Base-by-base conservation (phyloP, 1,284 basidiomycete genomes). In the Sanghuangporus sanghuang region DNA sequence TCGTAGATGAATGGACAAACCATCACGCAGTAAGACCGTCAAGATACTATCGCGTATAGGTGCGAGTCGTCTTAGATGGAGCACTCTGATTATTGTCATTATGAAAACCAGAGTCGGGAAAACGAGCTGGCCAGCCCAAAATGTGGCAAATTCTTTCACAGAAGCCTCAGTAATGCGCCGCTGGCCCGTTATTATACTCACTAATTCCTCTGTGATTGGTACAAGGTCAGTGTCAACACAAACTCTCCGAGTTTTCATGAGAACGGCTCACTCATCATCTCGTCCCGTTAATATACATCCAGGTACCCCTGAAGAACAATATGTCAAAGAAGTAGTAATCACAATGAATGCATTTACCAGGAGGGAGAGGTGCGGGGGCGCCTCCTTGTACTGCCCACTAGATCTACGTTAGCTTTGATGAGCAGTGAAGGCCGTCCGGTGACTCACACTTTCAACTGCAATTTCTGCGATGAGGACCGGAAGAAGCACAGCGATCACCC, bases 71-170 rank as follows among this genome's bases (percentile, higher is more conserved):
- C 46, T 52, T 27, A 65, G 61, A 12, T 48, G 23, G 14, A 65
- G 35, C 23, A 49, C 55, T 27, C 64, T 27, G 7, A 23, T 16
- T 7, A 62, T 38, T 11, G 64, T 65, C 64, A 65, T 46, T n/a
- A 62, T 35, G 35, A 65, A 65, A 11, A 65, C 59, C 18, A 65
- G n/a, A 3, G 64, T 52, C n/a, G 64, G 64, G 39, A 62, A 65
- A 3, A 65, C 42, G 12, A 65, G 64, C 44, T 65, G 64, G 8
- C 64, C 64, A 4, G 59, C 62, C 64, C 64, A 65, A 46, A 65
- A 65, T 2, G 57, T 56, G 6, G 64, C 64, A 57, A 65, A 65
- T 38, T 54, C 64, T 65, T 44, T 32, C n/a, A 40, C 1, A 57
- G 48, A 23, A 46, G 11, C 2, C 5, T 53, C 49, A 57, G 42